These are phyloP conservation scores for Trametes cinnabarina DNA, from an alignment of 768 basidiomycete species.

Conservation along the genomic window DNA sequence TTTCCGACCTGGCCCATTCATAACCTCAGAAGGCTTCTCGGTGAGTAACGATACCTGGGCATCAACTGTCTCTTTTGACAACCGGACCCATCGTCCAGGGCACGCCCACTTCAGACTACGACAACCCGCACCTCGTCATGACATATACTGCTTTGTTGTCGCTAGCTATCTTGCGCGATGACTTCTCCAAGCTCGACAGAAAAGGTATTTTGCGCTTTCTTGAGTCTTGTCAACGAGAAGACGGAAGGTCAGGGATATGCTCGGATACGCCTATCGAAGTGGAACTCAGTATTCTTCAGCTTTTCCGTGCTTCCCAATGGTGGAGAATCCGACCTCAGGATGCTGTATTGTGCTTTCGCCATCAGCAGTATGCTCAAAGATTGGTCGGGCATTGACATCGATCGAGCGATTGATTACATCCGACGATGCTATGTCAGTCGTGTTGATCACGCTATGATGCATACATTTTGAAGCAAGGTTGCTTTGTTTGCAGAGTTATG, in stretches of 20 bases:
- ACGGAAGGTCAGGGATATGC: conserved; percentile 71
- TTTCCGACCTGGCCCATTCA: conserved; percentile 74
- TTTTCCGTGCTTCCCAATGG: conserved; percentile 70
- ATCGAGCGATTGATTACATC: conserved; percentile 62
- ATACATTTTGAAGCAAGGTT: not conserved
- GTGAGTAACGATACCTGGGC: not conserved
- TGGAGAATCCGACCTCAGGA: conserved; percentile 76
- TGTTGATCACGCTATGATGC: not conserved
- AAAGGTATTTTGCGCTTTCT: conserved; percentile 66
- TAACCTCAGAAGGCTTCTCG: conserved; percentile 41
- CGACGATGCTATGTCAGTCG: conserved; percentile 63
- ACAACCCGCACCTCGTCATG: conserved; percentile 84
- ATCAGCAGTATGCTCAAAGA: conserved; percentile 77
- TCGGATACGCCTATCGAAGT: not conserved
- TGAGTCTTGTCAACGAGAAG: conserved; percentile 64
- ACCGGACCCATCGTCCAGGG: conserved; percentile 21
- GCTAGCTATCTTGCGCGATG: conserved; percentile 85
- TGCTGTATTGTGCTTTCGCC: conserved; percentile 84
- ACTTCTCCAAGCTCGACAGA: conserved; percentile 70
- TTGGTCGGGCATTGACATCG: conserved; percentile 71
- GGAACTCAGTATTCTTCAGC: conserved; percentile 36
- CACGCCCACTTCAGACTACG: conserved; percentile 45
- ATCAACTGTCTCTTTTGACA: not conserved
- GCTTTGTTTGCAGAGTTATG: conserved; percentile 61
- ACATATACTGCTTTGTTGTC: conserved; percentile 88